phyloP scores from a whole-genome alignment of 2,329 filamentous ascomycete species.

The Fusarium sp. region DNA sequence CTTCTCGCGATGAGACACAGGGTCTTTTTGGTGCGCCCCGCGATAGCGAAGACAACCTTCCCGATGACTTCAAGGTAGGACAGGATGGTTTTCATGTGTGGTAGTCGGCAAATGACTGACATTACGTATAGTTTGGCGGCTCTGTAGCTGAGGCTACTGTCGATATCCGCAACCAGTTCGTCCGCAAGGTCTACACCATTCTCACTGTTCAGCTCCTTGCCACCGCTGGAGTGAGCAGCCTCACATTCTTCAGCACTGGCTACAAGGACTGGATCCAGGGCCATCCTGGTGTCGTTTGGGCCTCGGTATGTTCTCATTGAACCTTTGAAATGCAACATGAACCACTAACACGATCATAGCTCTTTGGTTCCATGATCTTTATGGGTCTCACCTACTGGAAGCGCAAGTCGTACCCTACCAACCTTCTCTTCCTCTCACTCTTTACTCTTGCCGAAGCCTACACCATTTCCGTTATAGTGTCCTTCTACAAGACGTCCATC shows the following conservation, averaged over 20 bases:
- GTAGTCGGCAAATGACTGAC: no score
- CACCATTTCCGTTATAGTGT: constrained; percentile 90
- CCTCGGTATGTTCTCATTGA: constrained; percentile 67
- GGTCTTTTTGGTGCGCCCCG: constrained; percentile 76
- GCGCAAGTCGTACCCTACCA: constrained; percentile 93
- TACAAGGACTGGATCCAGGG: constrained; percentile 91
- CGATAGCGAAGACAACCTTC: constrained; percentile 87
- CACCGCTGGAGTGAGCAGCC: constrained; percentile 80
- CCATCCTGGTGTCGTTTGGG: constrained; percentile 85
- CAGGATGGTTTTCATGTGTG: no score
- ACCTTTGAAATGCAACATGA: not conserved
- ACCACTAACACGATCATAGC: constrained; percentile 52
- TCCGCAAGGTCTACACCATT: constrained; percentile 98
- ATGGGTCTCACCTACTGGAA: constrained; percentile 95
- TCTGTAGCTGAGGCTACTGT: constrained; percentile 93
- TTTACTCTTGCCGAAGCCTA: constrained; percentile 96
- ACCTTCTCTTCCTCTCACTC: constrained; percentile 88
- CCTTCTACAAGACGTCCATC: constrained; percentile 84
- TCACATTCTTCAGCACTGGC: constrained; percentile 83
- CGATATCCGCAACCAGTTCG: constrained; percentile 96
- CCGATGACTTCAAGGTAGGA: constrained; percentile 92
- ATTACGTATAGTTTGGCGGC: constrained; percentile 77
- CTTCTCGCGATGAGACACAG: constrained; percentile 62
- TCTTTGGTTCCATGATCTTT: constrained; percentile 85
- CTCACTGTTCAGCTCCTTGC: constrained; percentile 92